Base-by-base conservation (phyloP, 345 rosid species). In the Ailanthus altissimus region DNA sequence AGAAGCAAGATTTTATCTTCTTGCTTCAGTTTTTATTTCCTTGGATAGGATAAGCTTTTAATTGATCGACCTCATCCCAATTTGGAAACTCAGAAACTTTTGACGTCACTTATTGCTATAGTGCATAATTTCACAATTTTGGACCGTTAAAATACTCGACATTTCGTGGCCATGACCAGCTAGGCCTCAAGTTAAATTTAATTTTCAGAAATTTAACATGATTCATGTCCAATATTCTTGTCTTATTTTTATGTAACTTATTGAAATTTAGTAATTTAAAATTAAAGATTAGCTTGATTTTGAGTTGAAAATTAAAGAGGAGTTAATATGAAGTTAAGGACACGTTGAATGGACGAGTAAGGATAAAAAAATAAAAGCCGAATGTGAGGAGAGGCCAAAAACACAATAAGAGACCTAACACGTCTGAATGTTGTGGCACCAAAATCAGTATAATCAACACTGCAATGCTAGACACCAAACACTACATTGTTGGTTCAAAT, bases 21-120 rank as follows among this genome's bases (percentile, higher is more conserved):
- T 38, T 43, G 40, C 47, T 28, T 26, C 38, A 36, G 11, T n/a
- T 20, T 36, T 12, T n/a, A 40, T 74, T 45, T 60, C 77, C 28
- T 3, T 49, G 60, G 50, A 74, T 63, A 74, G 36, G 77, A 74
- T 74, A 63, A 63, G 77, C 61, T 40, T 63, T 56, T 46, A 59
- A 47, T 47, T 62, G 69, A 68, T 61, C 32, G 42, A 14, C 21
- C 40, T 62, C 60, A 61, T 13, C 25, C 1, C 9, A 0, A 28
- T 32, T 61, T 58, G 38, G 51, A 56, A 54, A 21, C 5, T 47
- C 20, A 25, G 36, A 15, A 18, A 40, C 21, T 32, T 68, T 49
- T 47, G 3, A 69, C 40, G 43, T 49, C 73, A 69, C 25, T 43
- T n/a, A n/a, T n/a, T n/a, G n/a, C 42, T 38, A 18, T 23, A 38